phyloP scores from a whole-genome alignment of 1,284 basidiomycete species.

The Chiua sp. region DNA sequence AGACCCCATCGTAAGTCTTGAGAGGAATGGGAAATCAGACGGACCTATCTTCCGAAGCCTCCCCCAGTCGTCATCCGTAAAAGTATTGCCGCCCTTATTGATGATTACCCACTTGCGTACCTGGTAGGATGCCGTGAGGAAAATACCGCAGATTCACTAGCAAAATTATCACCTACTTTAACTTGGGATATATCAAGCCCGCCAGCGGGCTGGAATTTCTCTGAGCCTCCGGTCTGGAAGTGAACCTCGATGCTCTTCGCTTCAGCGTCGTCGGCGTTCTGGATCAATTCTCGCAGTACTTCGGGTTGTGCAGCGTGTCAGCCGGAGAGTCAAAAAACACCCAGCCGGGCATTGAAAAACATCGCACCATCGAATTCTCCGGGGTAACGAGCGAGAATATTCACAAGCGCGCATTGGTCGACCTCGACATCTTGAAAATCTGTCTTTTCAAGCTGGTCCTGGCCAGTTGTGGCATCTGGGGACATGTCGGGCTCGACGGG shows the following conservation, averaged over 20 bases:
- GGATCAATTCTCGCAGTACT: slow-evolving; percentile 90
- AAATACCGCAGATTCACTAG: not conserved
- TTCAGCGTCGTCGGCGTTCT: slow-evolving; percentile 96
- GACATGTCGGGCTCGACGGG: not conserved
- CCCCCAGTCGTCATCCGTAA: slow-evolving; percentile 84
- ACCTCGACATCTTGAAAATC: slow-evolving; percentile 22
- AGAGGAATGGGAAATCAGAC: not conserved
- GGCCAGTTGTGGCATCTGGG: not conserved
- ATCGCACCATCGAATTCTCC: slow-evolving; percentile 21
- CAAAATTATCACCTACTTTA: not conserved
- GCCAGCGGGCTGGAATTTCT: slow-evolving; percentile 15
- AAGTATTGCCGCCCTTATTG: slow-evolving; percentile 70
- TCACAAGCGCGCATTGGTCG: slow-evolving; percentile 20
- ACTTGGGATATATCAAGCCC: slow-evolving; percentile 2
- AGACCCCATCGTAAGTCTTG: not conserved
- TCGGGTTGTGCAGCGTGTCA: not conserved
- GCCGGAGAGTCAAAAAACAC: not conserved
- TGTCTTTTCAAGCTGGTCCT: not conserved
- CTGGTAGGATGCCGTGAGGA: slow-evolving; percentile 1
- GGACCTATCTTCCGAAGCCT: slow-evolving; percentile 83
- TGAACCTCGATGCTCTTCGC: slow-evolving; percentile 80
- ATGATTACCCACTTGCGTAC: slow-evolving; percentile 75
- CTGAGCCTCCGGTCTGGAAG: slow-evolving; percentile 69
- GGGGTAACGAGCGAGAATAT: slow-evolving; percentile 29
- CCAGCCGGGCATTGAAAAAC: not conserved